A percentile compares a stretch with the other conserved stretches of the same genome.
Conservation (phyloP, 495 filamentous ascomycete species). For the Aspergillus mulundensis region DNA sequence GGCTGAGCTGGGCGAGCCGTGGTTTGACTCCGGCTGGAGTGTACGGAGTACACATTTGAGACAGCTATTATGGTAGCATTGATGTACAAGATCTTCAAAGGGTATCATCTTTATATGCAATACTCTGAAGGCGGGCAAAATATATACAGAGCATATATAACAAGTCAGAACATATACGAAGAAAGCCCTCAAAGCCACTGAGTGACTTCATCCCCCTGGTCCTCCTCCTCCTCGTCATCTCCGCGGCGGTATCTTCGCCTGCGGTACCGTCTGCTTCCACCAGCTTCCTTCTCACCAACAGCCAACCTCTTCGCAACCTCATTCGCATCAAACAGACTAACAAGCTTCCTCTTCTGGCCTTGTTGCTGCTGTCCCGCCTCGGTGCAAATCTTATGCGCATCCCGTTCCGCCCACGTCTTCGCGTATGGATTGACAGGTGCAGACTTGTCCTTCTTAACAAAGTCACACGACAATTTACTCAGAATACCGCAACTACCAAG, state of each 20-base stretch:
- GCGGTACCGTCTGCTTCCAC: neutral
- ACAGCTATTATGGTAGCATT: too few relatives aligned
- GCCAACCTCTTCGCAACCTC: slow-evolving; percentile 65
- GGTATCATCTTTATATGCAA: neutral
- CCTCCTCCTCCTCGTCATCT: slow-evolving; percentile 2
- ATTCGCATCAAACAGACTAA: slow-evolving; percentile 67
- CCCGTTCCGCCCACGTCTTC: slow-evolving; percentile 1
- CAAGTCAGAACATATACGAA: neutral
- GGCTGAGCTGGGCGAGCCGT: too few relatives aligned
- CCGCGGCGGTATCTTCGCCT: neutral
- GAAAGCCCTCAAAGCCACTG: slow-evolving; percentile 7
- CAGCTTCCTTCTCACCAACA: slow-evolving; percentile 15
- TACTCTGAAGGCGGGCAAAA: neutral
- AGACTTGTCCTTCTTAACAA: slow-evolving; percentile 15
- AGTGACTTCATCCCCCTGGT: slow-evolving; percentile 2
- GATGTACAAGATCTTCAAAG: too few relatives aligned
- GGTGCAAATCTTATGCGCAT: slow-evolving; percentile 24
- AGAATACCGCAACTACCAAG: slow-evolving; percentile 2
- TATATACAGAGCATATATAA: neutral
- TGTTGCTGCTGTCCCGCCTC: slow-evolving; percentile 10
- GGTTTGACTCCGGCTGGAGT: too few relatives aligned
- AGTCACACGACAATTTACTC: slow-evolving; percentile 14
- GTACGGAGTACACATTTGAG: too few relatives aligned
- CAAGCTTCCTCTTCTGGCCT: slow-evolving; percentile 52
- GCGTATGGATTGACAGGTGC: neutral